Conservation (phyloP, 2,329 filamentous ascomycete genomes). For the Clonostachys rosea region DNA sequence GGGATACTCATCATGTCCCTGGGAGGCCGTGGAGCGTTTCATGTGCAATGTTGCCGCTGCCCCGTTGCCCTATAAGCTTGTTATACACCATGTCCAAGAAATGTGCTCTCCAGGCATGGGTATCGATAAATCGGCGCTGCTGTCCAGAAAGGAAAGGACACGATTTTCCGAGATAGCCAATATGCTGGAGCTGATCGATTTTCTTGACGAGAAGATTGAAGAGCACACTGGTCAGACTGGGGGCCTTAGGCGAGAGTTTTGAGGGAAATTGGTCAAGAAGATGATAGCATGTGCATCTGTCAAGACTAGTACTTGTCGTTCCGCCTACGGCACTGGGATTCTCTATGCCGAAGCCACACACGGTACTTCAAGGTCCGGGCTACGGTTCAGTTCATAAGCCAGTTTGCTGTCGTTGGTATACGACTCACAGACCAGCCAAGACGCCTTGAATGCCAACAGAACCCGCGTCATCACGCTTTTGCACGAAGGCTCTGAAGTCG, state of each 20-base stretch:
- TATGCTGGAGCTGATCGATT: constrained; percentile 57
- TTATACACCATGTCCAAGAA: constrained; percentile 61
- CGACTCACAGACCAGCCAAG: constrained; percentile 53
- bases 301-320: no score
- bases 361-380: no score
- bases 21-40: constrained; percentile 59
- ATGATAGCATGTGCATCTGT: no score
- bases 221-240: constrained; percentile 21
- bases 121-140: constrained; percentile 42
- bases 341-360: no score
- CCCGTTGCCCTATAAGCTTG: constrained; percentile 59
- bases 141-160: constrained; percentile 51
- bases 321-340: no score
- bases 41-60: constrained; percentile 50
- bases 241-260: constrained; percentile 24
- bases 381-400: no score
- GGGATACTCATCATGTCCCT: constrained; percentile 50
- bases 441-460: constrained; percentile 81
- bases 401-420: not conserved
- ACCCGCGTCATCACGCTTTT: constrained; percentile 77
- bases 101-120: constrained; percentile 59
- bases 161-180: constrained; percentile 42
- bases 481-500: constrained; percentile 79
- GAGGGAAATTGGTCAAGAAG: constrained; percentile 4
- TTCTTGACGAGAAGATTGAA: constrained; percentile 46